Evolutionary conservation across 345 rosid genomes (phyloP), one percentile per base, ranked within the genome.

Genomic region (Salix dunnii): DNA sequence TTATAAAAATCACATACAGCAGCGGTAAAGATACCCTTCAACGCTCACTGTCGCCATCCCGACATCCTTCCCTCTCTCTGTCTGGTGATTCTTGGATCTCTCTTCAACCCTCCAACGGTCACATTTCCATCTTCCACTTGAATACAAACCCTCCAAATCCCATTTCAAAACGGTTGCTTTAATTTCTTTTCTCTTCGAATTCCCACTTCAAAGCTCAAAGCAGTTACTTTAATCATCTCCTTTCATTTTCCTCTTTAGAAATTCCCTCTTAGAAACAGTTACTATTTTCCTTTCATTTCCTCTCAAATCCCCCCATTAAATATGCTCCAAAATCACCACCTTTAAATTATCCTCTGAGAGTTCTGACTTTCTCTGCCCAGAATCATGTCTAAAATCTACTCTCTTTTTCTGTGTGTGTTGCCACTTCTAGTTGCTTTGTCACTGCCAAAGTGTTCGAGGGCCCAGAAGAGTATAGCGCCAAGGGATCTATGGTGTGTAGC

Each of bases 401-500:
- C 69, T 72, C 33, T 30, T 10, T 31, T 40, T 21, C 23, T 61
- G 25, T 33, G 28, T 23, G 33, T 60, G 2, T 33, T 73, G 72
- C 31, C 38, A 10, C 36, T 79, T 23, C 73, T 75, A 21, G 42
- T 68, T 8, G 60, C 58, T 35, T 68, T 61, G 14, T 68, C 55
- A 7, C 17, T 58, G 35, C 76, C 81, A 5, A 1, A 25, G 3
- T 33, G 49, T 25, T 36, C 31, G 21, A 35, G 1, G 25, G 81
- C 79, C 63, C 86, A 79, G 74, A 78, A 66, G 27, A 77, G 71
- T 42, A 77, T 73, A n/a, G 81, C 71, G 33, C 77, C 76, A 51
- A 70, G 81, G 81, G 92, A 89, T 75, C 91, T 93, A 1, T 93
- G 94, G 93, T 94, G 98, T 82, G 98, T 92, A 58, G 94, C 97